These are phyloP conservation scores for Metschnikowia hibisci DNA, from an alignment of 805 yeast genomes.

Conservation along the genomic window DNA sequence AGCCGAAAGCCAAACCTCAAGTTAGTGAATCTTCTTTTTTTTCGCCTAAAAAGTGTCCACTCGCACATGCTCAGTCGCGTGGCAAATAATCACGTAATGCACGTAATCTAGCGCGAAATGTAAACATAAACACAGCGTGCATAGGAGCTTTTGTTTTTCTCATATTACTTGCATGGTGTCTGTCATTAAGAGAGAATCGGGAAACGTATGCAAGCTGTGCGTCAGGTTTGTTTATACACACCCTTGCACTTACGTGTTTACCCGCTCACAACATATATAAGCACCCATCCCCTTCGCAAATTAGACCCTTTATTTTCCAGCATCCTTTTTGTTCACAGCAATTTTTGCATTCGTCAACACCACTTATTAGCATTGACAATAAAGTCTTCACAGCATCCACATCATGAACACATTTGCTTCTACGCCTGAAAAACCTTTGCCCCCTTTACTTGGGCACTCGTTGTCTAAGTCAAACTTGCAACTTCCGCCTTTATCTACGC, in stretches of 20 bases:
- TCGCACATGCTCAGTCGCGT: neutral
- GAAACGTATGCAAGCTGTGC: conserved; percentile 4
- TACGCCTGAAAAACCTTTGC: conserved; percentile 34
- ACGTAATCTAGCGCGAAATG: conserved; percentile 13
- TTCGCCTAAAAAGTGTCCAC: neutral
- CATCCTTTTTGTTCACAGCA: neutral
- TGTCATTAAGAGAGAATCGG: conserved; percentile 13
- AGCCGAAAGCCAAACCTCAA: too few relatives aligned
- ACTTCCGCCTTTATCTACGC: conserved; percentile 38
- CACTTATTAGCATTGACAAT: too few relatives aligned
- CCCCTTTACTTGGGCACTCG: conserved; percentile 18
- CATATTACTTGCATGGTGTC: conserved; percentile 20
- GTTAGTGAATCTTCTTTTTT: too few relatives aligned
- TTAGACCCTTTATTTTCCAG: neutral
- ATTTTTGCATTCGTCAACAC: neutral
- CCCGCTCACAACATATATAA: conserved; percentile 8
- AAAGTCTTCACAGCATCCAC: too few relatives aligned
- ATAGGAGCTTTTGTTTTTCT: neutral
- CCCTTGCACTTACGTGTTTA: conserved; percentile 2
- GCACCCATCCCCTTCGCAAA: neutral
- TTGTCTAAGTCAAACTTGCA: conserved; percentile 13
- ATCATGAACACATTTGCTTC: conserved; percentile 8
- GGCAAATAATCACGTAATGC: conserved; percentile 11
- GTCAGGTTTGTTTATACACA: neutral
- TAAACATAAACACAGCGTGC: conserved; percentile 11